Evolutionary conservation across 2,329 filamentous ascomycete species (phyloP).

Genomic region (Aspergillus phoenicis): DNA sequence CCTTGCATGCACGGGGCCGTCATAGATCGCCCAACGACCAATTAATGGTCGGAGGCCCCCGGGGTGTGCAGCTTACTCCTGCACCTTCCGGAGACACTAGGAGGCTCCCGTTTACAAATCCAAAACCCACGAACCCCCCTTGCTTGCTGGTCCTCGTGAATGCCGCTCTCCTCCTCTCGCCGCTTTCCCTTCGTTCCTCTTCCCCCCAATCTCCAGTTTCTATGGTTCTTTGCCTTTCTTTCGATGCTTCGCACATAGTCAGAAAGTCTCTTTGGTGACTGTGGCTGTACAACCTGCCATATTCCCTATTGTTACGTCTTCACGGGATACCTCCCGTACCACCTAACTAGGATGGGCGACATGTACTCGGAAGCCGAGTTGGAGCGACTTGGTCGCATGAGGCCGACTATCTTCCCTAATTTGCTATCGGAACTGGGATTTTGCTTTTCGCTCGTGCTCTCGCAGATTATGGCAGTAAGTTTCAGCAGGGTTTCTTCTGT

Average conservation of each 20-base stretch:
- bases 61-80: neutral
- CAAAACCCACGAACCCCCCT: neutral
- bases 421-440: conserved; percentile 60
- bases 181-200: too few species aligned
- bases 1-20: neutral
- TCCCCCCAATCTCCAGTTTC: too few species aligned
- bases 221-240: too few species aligned
- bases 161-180: too few species aligned
- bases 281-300: too few species aligned
- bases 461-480: conserved; percentile 63
- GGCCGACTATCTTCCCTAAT: conserved; percentile 58
- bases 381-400: conserved; percentile 63
- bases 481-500: neutral
- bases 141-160: too few species aligned
- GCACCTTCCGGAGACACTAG: too few species aligned
- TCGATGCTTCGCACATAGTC: too few species aligned
- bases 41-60: neutral
- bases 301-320: neutral
- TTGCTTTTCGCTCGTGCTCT: conserved; percentile 63
- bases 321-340: neutral
- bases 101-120: neutral
- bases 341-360: neutral
- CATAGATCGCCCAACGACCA: neutral
- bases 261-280: too few species aligned
- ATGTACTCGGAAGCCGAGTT: conserved; percentile 31